These are phyloP conservation scores for Knoxdaviesia capensis DNA, from an alignment of 2,329 filamentous ascomycete genomes.

Conservation along the genomic window DNA sequence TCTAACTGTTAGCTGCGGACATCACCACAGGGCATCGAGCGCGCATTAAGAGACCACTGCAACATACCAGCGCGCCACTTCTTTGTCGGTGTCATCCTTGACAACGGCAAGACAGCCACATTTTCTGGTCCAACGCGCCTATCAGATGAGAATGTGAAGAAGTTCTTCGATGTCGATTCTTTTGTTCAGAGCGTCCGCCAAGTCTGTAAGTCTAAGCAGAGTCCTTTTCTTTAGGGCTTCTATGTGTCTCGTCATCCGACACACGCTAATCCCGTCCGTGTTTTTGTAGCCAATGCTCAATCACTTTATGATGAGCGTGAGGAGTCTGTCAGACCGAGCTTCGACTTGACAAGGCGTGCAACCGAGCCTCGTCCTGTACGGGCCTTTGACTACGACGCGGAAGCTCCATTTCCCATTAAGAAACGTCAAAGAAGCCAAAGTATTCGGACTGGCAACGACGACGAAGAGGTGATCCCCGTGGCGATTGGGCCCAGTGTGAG, in stretches of 20 bases:
- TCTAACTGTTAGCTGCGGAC: no score
- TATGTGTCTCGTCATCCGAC: no score
- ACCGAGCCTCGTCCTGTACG: no score
- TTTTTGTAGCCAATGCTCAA: no score
- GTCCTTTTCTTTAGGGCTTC: no score
- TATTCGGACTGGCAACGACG: constrained; percentile 16
- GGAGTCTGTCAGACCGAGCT: no score
- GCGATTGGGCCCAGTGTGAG: constrained; percentile 17
- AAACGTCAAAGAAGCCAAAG: constrained; percentile 14
- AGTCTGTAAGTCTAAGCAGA: no score
- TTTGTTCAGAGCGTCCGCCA: constrained; percentile 11
- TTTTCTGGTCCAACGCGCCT: constrained; percentile 23
- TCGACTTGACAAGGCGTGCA: no score
- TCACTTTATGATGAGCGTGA: no score
- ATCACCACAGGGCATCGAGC: constrained; percentile 22
- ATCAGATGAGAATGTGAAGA: constrained; percentile 12
- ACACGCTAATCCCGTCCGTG: no score
- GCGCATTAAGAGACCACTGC: constrained; percentile 29
- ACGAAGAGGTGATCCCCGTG: constrained; percentile 20
- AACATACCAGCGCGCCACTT: constrained; percentile 28
- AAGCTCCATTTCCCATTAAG: constrained; percentile 5
- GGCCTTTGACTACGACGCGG: background rate
- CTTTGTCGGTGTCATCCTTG: constrained; percentile 29
- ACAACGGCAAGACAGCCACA: constrained; percentile 24
- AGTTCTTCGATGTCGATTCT: constrained; percentile 24